Evolutionary conservation across 108 stramenopile genomes (phyloP).

Genomic region (Conticribra weissflogii): DNA sequence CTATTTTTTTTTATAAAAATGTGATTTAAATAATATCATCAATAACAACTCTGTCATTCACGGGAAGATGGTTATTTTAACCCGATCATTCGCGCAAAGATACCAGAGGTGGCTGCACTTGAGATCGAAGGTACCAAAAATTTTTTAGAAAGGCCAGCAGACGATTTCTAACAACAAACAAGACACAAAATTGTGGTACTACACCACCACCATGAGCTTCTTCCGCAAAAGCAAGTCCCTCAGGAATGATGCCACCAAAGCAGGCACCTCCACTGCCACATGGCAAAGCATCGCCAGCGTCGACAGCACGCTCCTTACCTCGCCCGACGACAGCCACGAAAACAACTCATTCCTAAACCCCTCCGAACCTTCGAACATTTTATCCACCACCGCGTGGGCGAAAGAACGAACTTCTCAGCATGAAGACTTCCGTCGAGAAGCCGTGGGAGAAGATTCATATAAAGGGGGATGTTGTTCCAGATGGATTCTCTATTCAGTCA

Average conservation of each 20-base stretch:
- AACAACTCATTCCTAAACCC: constrained; percentile 1
- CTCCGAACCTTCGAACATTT: not conserved
- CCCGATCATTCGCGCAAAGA: no score
- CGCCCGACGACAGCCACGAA: not conserved
- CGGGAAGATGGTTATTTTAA: no score
- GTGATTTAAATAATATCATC: no score
- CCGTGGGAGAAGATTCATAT: not conserved
- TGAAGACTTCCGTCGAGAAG: constrained; percentile 14
- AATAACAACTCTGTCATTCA: no score
- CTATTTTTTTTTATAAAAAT: no score
- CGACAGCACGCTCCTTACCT: constrained; percentile 3
- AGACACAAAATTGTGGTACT: no score
- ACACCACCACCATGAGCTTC: constrained; percentile 24
- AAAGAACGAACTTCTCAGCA: constrained; percentile 36
- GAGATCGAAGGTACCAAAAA: no score
- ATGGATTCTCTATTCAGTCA: not conserved
- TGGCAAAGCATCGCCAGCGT: constrained; percentile 28
- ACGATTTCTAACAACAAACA: not conserved
- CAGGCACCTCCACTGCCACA: constrained; percentile 11
- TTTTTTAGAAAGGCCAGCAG: no score
- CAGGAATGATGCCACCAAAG: not conserved
- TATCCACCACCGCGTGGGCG: constrained; percentile 16
- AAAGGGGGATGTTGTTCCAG: constrained; percentile 27
- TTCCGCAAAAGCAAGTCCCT: constrained; percentile 14
- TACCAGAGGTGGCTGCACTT: no score